Evolutionary conservation across 2,329 filamentous ascomycete species (phyloP), one percentile per base, ranked within the genome.

Genomic region (Xylaria sp.): DNA sequence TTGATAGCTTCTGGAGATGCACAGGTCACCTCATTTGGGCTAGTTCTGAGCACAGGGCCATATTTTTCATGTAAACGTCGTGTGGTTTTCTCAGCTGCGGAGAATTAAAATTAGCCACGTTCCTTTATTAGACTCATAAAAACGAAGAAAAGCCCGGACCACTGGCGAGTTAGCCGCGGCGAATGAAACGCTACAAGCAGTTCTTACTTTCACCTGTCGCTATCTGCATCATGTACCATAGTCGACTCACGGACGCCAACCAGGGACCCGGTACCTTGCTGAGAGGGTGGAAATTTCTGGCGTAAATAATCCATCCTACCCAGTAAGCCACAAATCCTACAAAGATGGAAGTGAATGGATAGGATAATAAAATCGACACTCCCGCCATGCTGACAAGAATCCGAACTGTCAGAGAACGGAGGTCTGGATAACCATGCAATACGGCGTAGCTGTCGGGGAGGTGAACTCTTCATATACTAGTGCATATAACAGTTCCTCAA

Each of bases 171-270:
- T 34, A 23, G 48, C 23, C 2, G 12, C 10, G 12, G 15, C 37
- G 8, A 63, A 52, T 46, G 37, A 58, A 37, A 34, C 34, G 4
- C 12, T 18, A n/a, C 37, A 68, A 52, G 59, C 20, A 48, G 39
- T 50, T 12, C 66, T 59, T 65, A 68, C 66, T 65, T 67, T 70
- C 62, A 65, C 69, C 65, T 37, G 55, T 60, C 18, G 60, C 56
- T 37, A 70, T 59, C n/a, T 70, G 59, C 34, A 50, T 39, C 68
- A 70, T 70, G 50, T 65, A 71, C 69, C 69, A 71, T 58, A 64
- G 39, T 57, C 65, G 62, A 41, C 57, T 68, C 65, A 71, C 66
- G 25, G 69, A 71, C 37, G 69, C 65, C 23, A 65, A 52, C 65
- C 65, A 71, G 13, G 69, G 69, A 23, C 69, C 69, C 18, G 69